Base-by-base conservation (phyloP, 345 rosid species). In the Brassica cretica region DNA sequence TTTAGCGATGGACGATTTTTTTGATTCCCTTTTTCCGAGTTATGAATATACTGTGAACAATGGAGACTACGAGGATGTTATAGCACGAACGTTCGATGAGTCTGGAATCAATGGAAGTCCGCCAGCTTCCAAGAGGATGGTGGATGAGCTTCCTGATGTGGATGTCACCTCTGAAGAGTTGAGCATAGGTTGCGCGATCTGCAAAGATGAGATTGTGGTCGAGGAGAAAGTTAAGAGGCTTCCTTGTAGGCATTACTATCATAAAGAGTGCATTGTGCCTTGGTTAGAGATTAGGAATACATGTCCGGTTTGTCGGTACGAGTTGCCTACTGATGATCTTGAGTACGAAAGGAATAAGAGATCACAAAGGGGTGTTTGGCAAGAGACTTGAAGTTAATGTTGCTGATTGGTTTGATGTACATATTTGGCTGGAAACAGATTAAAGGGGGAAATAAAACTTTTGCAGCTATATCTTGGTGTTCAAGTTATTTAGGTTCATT, bases 281-380 rank as follows among this genome's bases (percentile, higher is more conserved):
- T 94, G 98, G 98, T 85, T 94, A 33, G 77, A 80, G 56, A 89
- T 92, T n/a, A 87, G 95, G 85, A 94, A 91, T 71, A 89, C 98
- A 8, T 94, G 98, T 58, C 98, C 97, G 15, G 93, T 94, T 73
- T 94, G 97, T 81, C 87, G 97, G 33, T 83, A 82, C 73, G 97
- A 94, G 85, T 78, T 94, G 79, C 97, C 94, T 69, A 91, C 98
- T 1, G 97, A 91, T 78, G 91, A 90, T 81, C 81, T 80, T 70
- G 93, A 89, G 15, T 87, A 88, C 60, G 98, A 92, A 78, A 83
- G 84, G 85, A 81, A 78, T 74, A 87, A 82, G 84, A 79, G 44
- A 58, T 74, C 44, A 39, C 75, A 86, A 72, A 80, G 75, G 60
- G 75, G 64, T 11, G 64, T 11, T 80, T 32, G 49, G 82, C 39